Evolutionary conservation across 1,284 basidiomycete species (phyloP), one percentile per base, ranked within the genome.

Genomic region (Gymnopus androsaceus): DNA sequence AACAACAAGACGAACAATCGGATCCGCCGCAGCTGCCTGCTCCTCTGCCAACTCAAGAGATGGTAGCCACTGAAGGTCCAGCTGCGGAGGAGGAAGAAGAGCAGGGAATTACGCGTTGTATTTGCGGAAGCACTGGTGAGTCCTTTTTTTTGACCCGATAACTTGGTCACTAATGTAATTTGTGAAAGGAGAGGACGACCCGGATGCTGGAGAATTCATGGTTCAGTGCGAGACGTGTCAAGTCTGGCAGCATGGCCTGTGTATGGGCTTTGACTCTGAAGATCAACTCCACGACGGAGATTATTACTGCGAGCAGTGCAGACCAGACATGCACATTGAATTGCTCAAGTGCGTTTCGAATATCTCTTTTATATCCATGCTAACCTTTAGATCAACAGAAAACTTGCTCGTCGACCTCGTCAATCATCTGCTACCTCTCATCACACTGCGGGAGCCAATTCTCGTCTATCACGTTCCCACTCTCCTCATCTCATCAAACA

Each of bases 161-260:
- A 53, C 56, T 64, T 68, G 47, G 14, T 7, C 28, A 8, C 17
- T 46, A 30, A 46, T 31, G 28, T 27, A 59, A 67, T 61, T 54
- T 56, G 59, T 57, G 60, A 61, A 69, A 84, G 81, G 82, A 72
- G 90, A 92, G 67, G 90, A 91, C 66, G 87, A 88, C 64, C 83
- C 88, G 62, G 85, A 86, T 67, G 80, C 84, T 50, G 90, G 88
- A 49, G 93, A 94, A 73, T 90, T 94, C 69, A 98, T 98, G 94
- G 94, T 98, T 51, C 92, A 95, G 72, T 99, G 96, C 75, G 96
- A 99, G 75, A 88, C 82, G 53, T 99, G 96, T 79, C 92, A 94
- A 67, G 93, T 94, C 59, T 99, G 96, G 96, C 96, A 99, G 73
- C 96, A 99, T 72, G 95, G 95, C 17, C 82, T 89, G 30, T 99